Percentiles rank a stretch among this genome's conserved stretches.
Evolutionary conservation across 257 asterid species (phyloP).

Genomic region (Thymus quinquecostatus): DNA sequence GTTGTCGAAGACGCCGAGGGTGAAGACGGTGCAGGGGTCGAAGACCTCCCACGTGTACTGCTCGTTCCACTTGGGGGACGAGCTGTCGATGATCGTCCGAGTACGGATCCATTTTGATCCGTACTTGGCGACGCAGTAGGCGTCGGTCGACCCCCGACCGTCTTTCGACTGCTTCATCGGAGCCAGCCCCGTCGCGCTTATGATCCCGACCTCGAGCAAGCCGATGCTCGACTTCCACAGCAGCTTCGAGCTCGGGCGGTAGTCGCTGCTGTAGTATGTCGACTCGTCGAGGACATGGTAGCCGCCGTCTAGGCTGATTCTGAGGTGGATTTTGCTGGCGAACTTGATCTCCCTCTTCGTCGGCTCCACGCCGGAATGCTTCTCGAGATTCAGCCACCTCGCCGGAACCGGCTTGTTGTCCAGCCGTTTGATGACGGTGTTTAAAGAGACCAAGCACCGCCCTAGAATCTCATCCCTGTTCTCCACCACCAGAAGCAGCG

Average conservation of each 20-base stretch:
- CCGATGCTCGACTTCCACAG: slow-evolving; percentile 81
- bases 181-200: slow-evolving; percentile 65
- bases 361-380: slow-evolving; percentile 45
- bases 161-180: slow-evolving; percentile 61
- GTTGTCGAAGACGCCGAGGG: slow-evolving; percentile 69
- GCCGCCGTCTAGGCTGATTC: slow-evolving; percentile 82
- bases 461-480: slow-evolving; percentile 62
- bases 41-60: slow-evolving; percentile 91
- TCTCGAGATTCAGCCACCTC: slow-evolving; percentile 83
- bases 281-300: slow-evolving; percentile 89
- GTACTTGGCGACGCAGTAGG: slow-evolving; percentile 79
- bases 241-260: slow-evolving; percentile 66
- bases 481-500: slow-evolving; percentile 61
- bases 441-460: slow-evolving; percentile 42
- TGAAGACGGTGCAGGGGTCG: slow-evolving; percentile 81
- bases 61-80: slow-evolving; percentile 78
- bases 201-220: slow-evolving; percentile 70
- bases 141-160: slow-evolving; percentile 66
- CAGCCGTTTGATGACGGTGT: slow-evolving; percentile 46
- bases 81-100: slow-evolving; percentile 68
- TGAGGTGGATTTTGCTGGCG: slow-evolving; percentile 78
- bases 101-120: slow-evolving; percentile 87
- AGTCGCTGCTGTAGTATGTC: slow-evolving; percentile 67
- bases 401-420: slow-evolving; percentile 71
- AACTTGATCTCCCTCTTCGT: slow-evolving; percentile 66